These are phyloP conservation scores for Colletotrichum eleusines DNA, from an alignment of 2,329 filamentous ascomycete species.

Conservation along the genomic window DNA sequence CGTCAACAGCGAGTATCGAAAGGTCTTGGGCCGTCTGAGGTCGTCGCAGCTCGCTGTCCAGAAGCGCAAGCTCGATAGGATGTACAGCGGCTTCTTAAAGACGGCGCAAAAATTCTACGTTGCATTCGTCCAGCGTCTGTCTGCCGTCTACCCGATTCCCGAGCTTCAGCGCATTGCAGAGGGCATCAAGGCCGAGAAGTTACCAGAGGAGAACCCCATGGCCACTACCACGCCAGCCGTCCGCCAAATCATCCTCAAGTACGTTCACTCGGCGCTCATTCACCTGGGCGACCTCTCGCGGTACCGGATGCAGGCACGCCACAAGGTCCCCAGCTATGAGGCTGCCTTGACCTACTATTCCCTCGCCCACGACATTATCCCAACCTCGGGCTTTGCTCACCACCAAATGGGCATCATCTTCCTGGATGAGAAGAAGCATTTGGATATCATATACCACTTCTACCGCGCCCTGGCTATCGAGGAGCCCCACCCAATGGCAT, in stretches of 20 bases:
- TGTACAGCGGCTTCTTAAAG: conserved; percentile 88
- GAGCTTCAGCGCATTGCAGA: conserved; percentile 60
- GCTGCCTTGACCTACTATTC: conserved; percentile 86
- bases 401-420: conserved; percentile 93
- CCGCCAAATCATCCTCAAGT: conserved; percentile 72
- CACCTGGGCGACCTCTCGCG: conserved; percentile 91
- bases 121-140: conserved; percentile 83
- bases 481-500: conserved; percentile 80
- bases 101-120: conserved; percentile 90
- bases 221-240: conserved; percentile 62
- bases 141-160: conserved; percentile 67
- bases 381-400: conserved; percentile 83
- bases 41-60: conserved; percentile 67
- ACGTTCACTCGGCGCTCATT: conserved; percentile 86
- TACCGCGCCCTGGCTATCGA: conserved; percentile 84
- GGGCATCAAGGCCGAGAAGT: conserved; percentile 57
- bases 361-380: conserved; percentile 82
- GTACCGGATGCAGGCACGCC: conserved; percentile 81
- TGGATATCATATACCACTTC: conserved; percentile 89
- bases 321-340: conserved; percentile 80
- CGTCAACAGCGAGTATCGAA: conserved; percentile 84
- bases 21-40: conserved; percentile 70
- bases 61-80: conserved; percentile 82
- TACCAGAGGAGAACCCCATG: conserved; percentile 58
- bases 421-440: conserved; percentile 80